A percentile compares a stretch with the other conserved stretches of the same genome.
phyloP scores from a whole-genome alignment of 2,329 filamentous ascomycete genomes.

The Atkinsonella texensis region DNA sequence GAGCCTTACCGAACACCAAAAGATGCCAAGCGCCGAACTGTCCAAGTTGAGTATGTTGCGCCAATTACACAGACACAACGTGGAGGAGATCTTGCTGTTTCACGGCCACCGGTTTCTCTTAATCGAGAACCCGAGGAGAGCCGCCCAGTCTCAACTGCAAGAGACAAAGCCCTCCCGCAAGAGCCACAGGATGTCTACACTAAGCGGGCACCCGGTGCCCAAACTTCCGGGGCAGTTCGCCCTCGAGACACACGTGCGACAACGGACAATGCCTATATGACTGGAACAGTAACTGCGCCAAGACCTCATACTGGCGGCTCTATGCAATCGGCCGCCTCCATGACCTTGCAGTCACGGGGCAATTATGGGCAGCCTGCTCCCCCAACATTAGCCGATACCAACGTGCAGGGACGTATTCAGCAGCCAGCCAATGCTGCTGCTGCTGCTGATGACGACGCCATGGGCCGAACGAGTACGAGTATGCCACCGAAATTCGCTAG shows the following conservation, averaged over 20 bases:
- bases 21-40: conserved; percentile 84
- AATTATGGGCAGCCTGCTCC: conserved; percentile 77
- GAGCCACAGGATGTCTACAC: conserved; percentile 41
- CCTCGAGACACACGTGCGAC: conserved; percentile 25
- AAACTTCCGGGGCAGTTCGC: conserved; percentile 20
- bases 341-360: conserved; percentile 51
- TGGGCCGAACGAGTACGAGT: conserved; percentile 49
- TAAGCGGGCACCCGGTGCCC: conserved; percentile 36
- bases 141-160: conserved; percentile 20
- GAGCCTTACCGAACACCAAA: conserved; percentile 54
- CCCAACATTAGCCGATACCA: conserved; percentile 77
- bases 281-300: conserved; percentile 28
- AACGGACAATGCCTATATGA: conserved; percentile 30
- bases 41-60: conserved; percentile 95
- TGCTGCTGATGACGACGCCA: conserved; percentile 56
- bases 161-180: conserved; percentile 48
- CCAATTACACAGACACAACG: conserved; percentile 77
- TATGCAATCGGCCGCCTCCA: conserved; percentile 56
- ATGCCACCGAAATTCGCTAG: conserved; percentile 47
- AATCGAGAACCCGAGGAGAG: conserved; percentile 30
- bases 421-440: conserved; percentile 54
- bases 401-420: conserved; percentile 79
- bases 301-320: conserved; percentile 76
- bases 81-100: conserved; percentile 30
- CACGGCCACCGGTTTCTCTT: conserved; percentile 15